Evolutionary conservation across 1,139 yeast genomes (phyloP).

Genomic region (Suhomyces bokatorum): DNA sequence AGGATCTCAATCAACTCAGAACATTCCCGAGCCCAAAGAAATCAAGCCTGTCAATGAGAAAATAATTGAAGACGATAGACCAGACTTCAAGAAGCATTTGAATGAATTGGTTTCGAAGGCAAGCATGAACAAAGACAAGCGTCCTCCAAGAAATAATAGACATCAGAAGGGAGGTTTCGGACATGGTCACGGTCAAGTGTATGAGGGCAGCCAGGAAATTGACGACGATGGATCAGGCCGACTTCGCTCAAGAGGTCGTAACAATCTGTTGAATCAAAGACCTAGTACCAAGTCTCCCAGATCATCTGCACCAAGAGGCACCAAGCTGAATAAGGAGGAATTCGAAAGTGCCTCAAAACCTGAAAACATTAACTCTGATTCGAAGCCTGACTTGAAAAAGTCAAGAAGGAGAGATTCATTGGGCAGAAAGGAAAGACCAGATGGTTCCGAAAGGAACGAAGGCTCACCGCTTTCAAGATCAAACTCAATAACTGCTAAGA

Average conservation of each 20-base stretch:
- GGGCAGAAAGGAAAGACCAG: slow-evolving; percentile 13
- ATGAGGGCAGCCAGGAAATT: background rate
- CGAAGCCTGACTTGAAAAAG: background rate
- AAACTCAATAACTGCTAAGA: background rate
- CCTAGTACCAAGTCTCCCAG: slow-evolving; percentile 5
- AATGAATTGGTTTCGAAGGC: slow-evolving; percentile 28
- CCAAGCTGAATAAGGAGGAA: background rate
- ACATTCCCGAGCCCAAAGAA: background rate
- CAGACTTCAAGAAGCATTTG: slow-evolving; percentile 36
- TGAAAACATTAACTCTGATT: background rate
- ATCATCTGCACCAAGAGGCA: background rate
- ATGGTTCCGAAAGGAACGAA: background rate
- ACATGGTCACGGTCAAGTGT: background rate
- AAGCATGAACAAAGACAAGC: slow-evolving; percentile 12
- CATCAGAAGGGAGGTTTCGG: background rate
- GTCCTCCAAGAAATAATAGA: slow-evolving; percentile 2
- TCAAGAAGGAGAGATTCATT: background rate
- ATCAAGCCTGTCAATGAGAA: background rate
- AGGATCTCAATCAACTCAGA: too few relatives aligned
- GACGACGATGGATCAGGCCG: background rate
- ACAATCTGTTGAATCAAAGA: background rate
- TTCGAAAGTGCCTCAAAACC: background rate
- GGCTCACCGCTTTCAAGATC: background rate
- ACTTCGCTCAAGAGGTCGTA: slow-evolving; percentile 3
- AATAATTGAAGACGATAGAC: slow-evolving; percentile 23